A percentile compares a stretch with the other conserved stretches of the same genome.
Evolutionary conservation across 805 yeast species (phyloP).

Genomic region (Ogataea allantospora): DNA sequence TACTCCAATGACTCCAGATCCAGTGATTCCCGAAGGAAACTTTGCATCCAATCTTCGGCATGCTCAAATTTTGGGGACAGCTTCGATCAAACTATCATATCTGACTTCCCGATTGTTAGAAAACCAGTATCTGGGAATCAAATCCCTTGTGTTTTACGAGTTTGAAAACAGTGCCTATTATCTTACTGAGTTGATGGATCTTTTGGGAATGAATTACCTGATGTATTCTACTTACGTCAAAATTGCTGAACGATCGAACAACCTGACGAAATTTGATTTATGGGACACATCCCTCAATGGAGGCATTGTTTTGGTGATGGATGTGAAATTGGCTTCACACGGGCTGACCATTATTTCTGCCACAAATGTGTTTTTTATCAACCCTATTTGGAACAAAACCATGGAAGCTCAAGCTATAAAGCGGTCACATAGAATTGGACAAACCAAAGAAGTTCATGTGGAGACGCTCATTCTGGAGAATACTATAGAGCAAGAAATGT

Average conservation of each 20-base stretch:
- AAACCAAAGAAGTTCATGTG: conserved; percentile 59
- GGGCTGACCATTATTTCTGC: conserved; percentile 69
- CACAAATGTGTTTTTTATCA: conserved; percentile 66
- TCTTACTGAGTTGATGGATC: conserved; percentile 60
- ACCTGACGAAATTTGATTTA: conserved; percentile 49
- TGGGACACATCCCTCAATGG: conserved; percentile 41
- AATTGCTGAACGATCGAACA: conserved; percentile 48
- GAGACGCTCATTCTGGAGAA: conserved; percentile 62
- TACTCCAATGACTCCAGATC: conserved; percentile 27
- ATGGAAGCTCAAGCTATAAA: conserved; percentile 76
- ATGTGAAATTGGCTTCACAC: conserved; percentile 63
- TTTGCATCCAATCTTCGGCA: conserved; percentile 27
- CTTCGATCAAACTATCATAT: conserved; percentile 64
- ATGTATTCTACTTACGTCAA: conserved; percentile 63
- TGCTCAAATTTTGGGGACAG: conserved; percentile 55
- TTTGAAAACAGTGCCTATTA: conserved; percentile 71
- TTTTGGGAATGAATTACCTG: conserved; percentile 57
- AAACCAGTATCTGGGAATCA: conserved; percentile 44
- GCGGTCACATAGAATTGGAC: conserved; percentile 77
- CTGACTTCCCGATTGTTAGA: conserved; percentile 53
- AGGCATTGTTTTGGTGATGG: conserved; percentile 63
- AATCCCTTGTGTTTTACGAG: conserved; percentile 66
- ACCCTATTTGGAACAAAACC: conserved; percentile 68
- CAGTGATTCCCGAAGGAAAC: conserved; percentile 22
- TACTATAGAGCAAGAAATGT: conserved; percentile 70